Conservation (phyloP, 805 yeast species). For the Yamadazyma paraphyllophila region DNA sequence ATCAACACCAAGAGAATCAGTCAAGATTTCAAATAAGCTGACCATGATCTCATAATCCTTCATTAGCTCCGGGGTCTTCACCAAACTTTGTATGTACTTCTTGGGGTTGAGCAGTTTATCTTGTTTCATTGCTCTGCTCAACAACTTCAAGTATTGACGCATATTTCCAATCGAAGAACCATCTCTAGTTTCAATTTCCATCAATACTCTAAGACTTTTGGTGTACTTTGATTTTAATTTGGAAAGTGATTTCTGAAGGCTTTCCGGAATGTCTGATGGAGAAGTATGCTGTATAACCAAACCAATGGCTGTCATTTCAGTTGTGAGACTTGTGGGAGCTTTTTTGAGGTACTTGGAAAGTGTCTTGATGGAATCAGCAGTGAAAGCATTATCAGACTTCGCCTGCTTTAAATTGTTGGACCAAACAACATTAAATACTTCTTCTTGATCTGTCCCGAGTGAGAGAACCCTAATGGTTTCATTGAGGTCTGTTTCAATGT, state of each 20-base stretch:
- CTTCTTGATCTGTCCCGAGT: background rate
- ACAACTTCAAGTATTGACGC: background rate
- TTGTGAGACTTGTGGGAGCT: background rate
- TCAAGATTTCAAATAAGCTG: slow-evolving; percentile 2
- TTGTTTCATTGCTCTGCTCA: background rate
- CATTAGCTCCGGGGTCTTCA: background rate
- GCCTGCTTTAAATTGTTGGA: slow-evolving; percentile 26
- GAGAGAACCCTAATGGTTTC: slow-evolving; percentile 10
- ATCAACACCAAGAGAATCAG: background rate
- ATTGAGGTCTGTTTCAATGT: slow-evolving; percentile 44
- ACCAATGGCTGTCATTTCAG: background rate
- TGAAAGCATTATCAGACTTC: slow-evolving; percentile 7
- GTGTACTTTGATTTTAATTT: background rate
- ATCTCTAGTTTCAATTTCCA: background rate
- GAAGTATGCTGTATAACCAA: slow-evolving; percentile 1
- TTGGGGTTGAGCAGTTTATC: background rate
- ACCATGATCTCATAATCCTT: slow-evolving; percentile 4
- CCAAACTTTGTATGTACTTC: background rate
- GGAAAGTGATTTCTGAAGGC: background rate
- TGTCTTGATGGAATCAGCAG: background rate
- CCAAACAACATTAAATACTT: slow-evolving; percentile 40
- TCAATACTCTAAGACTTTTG: background rate
- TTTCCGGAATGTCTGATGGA: background rate
- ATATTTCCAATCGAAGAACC: background rate
- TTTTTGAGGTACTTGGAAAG: background rate